Conservation (phyloP, 495 filamentous ascomycete genomes). For the Aspergillus saccharolyticus region DNA sequence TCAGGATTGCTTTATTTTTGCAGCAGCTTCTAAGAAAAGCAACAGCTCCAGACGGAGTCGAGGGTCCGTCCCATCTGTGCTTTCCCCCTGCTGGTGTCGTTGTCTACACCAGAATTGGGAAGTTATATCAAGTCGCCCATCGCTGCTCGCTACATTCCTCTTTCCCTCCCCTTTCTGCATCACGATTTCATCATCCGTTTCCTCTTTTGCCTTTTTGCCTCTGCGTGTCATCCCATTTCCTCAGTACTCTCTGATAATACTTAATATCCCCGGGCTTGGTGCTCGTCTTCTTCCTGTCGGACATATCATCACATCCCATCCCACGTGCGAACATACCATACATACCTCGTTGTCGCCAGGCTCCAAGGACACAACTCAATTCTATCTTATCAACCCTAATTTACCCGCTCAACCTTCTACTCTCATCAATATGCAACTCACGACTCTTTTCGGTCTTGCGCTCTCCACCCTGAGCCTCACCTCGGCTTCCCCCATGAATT, state of each 20-base stretch:
- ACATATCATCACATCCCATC: not conserved
- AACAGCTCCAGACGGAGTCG: not conserved
- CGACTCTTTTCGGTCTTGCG: slow-evolving; percentile 24
- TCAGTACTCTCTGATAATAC: slow-evolving; percentile 1
- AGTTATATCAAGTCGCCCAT: not conserved
- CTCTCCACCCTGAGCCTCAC: slow-evolving; percentile 28
- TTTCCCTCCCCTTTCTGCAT: not conserved
- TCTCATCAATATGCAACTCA: slow-evolving; percentile 31
- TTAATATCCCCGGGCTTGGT: not conserved
- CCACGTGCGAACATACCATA: not conserved
- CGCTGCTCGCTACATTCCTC: not conserved
- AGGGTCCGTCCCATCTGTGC: not conserved
- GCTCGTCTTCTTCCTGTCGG: not conserved
- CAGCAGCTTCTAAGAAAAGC: not conserved
- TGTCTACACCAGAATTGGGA: not conserved
- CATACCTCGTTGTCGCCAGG: not conserved
- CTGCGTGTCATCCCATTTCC: not conserved
- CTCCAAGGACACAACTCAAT: not conserved
- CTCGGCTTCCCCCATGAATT: slow-evolving; percentile 14
- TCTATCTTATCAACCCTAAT: not conserved
- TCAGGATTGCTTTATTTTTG: not conserved
- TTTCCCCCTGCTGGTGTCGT: not conserved
- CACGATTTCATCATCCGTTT: not conserved
- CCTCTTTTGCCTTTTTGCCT: not conserved
- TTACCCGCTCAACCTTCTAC: not conserved